Evolutionary conservation across 2,329 filamentous ascomycete genomes (phyloP), one percentile per base, ranked within the genome.

Genomic region (Pseudocercospora vitis): DNA sequence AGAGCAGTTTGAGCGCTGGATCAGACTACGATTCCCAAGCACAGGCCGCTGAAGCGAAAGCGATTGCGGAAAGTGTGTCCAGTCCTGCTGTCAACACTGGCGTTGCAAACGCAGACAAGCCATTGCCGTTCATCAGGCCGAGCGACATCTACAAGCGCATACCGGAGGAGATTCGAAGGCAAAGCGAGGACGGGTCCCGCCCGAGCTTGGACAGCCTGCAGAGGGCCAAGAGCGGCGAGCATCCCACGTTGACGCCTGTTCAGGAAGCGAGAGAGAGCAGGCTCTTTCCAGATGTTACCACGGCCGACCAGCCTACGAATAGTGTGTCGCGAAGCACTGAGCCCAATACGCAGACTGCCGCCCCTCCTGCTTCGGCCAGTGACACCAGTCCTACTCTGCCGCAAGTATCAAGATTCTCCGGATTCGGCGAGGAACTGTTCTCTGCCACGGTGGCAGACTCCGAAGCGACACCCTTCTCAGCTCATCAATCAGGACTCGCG

Each of bases 101-200:
- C 16, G 52, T 40, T 8, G 33, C 44, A 18, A 71, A 71, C 21
- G 61, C 77, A 31, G 67, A 73, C 46, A 85, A 84, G 61, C 68
- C 81, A 1, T 71, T 82, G 16, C 80, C 84, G 0, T 85, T 92
- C 60, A 78, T 90, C 52, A 79, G 87, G 31, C 88, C 89, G 1
- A 81, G 86, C 9, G 89, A 95, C 61, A 86, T 91, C 35, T 91
- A 92, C 68, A 86, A 81, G 65, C 82, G 86, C 4, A 78, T 86
- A 68, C 82, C 82, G 48, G 85, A 89, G 60, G 86, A 88, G 57
- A 79, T 74, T 60, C 78, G 81, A 60, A 73, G 78, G 31, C 76
- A 77, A 52, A 82, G 81, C 1, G 70, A 81, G 52, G 84, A 86
- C 1, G 81, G 80, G 7, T 72, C 77, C 16, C 75, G 81, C 48